Evolutionary conservation across 2,329 filamentous ascomycete species (phyloP).

Genomic region (Pseudogymnoascus sp.): DNA sequence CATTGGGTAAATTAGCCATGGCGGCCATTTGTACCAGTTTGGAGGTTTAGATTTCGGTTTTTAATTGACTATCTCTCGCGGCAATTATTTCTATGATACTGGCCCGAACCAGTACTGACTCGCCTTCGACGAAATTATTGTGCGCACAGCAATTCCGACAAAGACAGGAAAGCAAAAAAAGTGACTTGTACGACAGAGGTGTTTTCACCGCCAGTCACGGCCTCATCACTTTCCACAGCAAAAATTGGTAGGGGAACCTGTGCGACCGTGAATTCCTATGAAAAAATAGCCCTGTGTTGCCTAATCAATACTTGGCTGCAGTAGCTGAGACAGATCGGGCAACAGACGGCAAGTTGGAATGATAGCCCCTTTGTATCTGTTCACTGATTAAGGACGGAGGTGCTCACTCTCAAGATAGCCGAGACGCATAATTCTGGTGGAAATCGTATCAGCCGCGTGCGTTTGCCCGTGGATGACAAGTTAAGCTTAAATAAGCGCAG

Average conservation of each 20-base stretch:
- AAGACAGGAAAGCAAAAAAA: not conserved
- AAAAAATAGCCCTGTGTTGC: not conserved
- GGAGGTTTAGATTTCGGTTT: not conserved
- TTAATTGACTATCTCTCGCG: not conserved
- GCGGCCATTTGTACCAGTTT: not conserved
- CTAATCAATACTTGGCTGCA: not conserved
- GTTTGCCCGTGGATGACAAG: not conserved
- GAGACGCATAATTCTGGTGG: not conserved
- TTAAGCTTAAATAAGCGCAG: slow-evolving; percentile 12
- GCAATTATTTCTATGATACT: not conserved
- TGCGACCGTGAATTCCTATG: not conserved
- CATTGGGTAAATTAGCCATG: not conserved
- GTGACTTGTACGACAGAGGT: not conserved
- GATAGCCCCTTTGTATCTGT: not conserved
- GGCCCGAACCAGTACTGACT: not conserved
- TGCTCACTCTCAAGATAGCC: not conserved
- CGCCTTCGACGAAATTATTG: not conserved
- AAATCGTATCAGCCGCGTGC: not conserved
- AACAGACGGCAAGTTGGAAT: not conserved
- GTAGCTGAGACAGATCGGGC: slow-evolving; percentile 4
- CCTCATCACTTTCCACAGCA: not conserved
- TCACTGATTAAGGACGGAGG: not conserved
- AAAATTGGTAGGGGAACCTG: not conserved
- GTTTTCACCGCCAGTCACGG: slow-evolving; percentile 8
- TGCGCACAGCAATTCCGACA: not conserved